Evolutionary conservation across 805 yeast genomes (phyloP), one percentile per base, ranked within the genome.

Genomic region (Starmerella kuoi): DNA sequence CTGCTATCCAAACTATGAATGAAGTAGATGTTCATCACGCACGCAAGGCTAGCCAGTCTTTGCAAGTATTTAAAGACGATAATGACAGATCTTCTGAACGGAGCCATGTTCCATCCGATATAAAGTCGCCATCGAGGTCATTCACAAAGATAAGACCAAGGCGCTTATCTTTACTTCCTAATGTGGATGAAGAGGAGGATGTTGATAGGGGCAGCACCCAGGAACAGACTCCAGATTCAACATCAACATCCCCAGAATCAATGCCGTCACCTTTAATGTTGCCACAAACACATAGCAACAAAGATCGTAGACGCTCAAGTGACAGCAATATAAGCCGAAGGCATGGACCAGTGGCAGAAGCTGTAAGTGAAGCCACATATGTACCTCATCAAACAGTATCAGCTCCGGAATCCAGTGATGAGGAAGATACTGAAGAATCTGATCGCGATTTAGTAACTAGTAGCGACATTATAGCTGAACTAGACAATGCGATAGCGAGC

Each of bases 1-100:
- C 27, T 26, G 42, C 31, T 11, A 31, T n/a, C n/a, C 14, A 12
- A 27, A 37, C 35, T n/a, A 47, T 44, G 47, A 40, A 39, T 30
- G 50, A 44, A 35, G 37, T 26, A 36, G 52, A 48, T 19, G 46
- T 42, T 36, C 52, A 42, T 17, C 54, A 44, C 31, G 43, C 54
- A 4, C 55, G 68, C 37, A 64, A 64, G 47, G 68, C 68, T 17
- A 61, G 67, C 32, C 54, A 58, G 39, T 60, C 65, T 17, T 50
- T 64, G 37, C 55, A 64, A 20, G 55, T 64, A 31, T 64, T 63
- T 44, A 56, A 55, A 36, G 63, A 57, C 17, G 47, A 38, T 19
- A 26, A 31, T 17, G 45, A 42, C 5, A 18, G 36, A 28, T 15
- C 41, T 14, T 15, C 18, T 5, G 21, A 35, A 5, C 19, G 31